These are phyloP conservation scores for Cicer bijugum DNA, from an alignment of 306 rosid species.

Conservation along the genomic window DNA sequence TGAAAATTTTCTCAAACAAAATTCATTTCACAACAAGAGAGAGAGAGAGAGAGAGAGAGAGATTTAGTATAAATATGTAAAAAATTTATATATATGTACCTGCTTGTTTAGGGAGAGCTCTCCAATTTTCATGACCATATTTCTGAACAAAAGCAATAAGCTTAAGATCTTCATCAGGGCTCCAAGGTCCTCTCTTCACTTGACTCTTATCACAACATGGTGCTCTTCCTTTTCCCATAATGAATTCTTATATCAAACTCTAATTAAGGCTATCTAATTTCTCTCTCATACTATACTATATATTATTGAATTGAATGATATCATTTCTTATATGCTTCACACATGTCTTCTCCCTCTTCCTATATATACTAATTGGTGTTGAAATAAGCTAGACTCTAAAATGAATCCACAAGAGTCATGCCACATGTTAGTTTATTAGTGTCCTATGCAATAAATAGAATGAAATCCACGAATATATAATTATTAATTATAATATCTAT, in stretches of 20 bases:
- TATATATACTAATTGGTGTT: slow-evolving; percentile 33
- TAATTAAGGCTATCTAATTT: not conserved
- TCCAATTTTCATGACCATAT: slow-evolving; percentile 95
- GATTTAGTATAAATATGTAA: no score
- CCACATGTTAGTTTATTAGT: slow-evolving; percentile 50
- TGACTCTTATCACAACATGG: slow-evolving; percentile 88
- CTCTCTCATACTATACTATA: slow-evolving; percentile 27
- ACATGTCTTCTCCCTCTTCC: slow-evolving; percentile 12
- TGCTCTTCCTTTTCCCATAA: slow-evolving; percentile 93
- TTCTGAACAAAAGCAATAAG: slow-evolving; percentile 86
- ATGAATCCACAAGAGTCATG: slow-evolving; percentile 62
- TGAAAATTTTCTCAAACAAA: not conserved
- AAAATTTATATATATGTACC: slow-evolving; percentile 48
- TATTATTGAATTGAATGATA: slow-evolving; percentile 10
- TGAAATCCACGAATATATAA: slow-evolving; percentile 48
- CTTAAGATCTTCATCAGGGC: slow-evolving; percentile 79
- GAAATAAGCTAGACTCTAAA: slow-evolving; percentile 13
- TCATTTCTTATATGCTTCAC: slow-evolving; percentile 19
- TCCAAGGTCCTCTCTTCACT: slow-evolving; percentile 99
- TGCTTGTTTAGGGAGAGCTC: slow-evolving; percentile 93
- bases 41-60: not conserved
- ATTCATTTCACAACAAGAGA: not conserved
- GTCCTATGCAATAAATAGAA: slow-evolving; percentile 54
- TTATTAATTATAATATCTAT: slow-evolving; percentile 22
- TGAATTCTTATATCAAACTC: slow-evolving; percentile 14